Base-by-base conservation (phyloP, 108 stramenopile species). In the Cyclotella atomus region DNA sequence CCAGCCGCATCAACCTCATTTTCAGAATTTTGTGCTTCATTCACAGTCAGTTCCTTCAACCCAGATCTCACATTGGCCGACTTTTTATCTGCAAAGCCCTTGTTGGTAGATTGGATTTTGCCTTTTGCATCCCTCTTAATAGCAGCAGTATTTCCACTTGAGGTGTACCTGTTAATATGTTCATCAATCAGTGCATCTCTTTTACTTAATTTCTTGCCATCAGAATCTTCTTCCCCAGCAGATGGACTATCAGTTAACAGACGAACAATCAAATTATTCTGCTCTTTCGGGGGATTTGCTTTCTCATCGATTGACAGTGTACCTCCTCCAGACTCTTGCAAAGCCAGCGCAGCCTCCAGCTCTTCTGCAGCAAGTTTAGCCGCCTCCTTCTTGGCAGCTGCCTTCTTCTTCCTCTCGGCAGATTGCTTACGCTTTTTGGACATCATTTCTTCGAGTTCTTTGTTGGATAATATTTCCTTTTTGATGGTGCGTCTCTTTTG, bases 371-470 rank as follows among this genome's bases (percentile, higher is more conserved):
- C 41, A 43, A 43, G 12, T 30, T 62, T 62, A 15, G 38, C 36
- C 16, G 38, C 23, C 15, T 62, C 41, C 25, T 43, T 65, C 21
- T 65, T 65, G 8, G 52, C 43, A 25, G 23, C 30, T 29, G 30
- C 63, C 63, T 57, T 64, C 35, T 64, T 50, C 16, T 62, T 34
- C 28, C 35, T 34, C 33, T 73, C 29, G 28, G 30, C 29, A 29
- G 29, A 29, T 10, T 57, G 50, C 34, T 25, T 68, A 3, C 53
- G 52, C n/a, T 28, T 64, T 52, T 57, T 44, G 41, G 35, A 29
- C 24, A 73, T 17, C 16, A 53, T 35, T 36, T 68, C 32, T 3
- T 53, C 5, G 0, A 64, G 23, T 21, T 72, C 71, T 19, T 43
- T 53, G 49, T 64, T 57, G 2, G 56, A 57, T 1, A 57, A 9